Evolutionary conservation across 2,329 filamentous ascomycete genomes (phyloP), one percentile per base, ranked within the genome.

Genomic region (Exophiala calicioides): DNA sequence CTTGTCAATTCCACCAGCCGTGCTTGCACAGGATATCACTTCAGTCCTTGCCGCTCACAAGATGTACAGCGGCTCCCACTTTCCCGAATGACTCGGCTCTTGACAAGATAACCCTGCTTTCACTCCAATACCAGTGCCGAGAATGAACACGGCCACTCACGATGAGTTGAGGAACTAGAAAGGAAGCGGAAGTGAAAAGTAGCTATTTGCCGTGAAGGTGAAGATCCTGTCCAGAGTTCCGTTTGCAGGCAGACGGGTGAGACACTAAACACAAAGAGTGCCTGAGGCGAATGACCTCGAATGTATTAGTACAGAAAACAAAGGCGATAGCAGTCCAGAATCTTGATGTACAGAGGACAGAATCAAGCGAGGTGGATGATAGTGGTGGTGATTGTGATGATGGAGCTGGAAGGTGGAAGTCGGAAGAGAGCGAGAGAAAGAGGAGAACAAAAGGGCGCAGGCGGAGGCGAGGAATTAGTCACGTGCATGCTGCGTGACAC

Each of bases 1-100:
- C 30, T 40, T 39, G 36, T 40, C 38, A 21, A 30, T 39, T 45
- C 38, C 45, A 43, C 50, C 44, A 44, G 35, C 36, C 35, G 40
- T 47, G 27, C 45, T 46, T 49, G 50, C 41, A 46, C 27, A 33
- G 34, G 43, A 15, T 26, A 19, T 21, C 26, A 21, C 12, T 27
- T 27, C 24, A 12, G 12, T 12, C 19, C 12, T 38, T 43, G 47
- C 47, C 41, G 13, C 31, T 40, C 33, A 29, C 29, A 29, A 41
- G 26, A 44, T 41, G 41, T 27, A 29, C 19, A 19, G 41, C 40
- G 23, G 30, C 34, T 26, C 27, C 35, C 40, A 20, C 34, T 44
- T 42, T 40, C 41, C 30, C 27, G 27, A 44, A 29, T 30, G 27
- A 44, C 26, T 35, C 33, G 30, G 34, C 40, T 49, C 46, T 44